These are phyloP conservation scores for Ophiostoma ulmi DNA, from an alignment of 2,329 filamentous ascomycete species.

Conservation along the genomic window DNA sequence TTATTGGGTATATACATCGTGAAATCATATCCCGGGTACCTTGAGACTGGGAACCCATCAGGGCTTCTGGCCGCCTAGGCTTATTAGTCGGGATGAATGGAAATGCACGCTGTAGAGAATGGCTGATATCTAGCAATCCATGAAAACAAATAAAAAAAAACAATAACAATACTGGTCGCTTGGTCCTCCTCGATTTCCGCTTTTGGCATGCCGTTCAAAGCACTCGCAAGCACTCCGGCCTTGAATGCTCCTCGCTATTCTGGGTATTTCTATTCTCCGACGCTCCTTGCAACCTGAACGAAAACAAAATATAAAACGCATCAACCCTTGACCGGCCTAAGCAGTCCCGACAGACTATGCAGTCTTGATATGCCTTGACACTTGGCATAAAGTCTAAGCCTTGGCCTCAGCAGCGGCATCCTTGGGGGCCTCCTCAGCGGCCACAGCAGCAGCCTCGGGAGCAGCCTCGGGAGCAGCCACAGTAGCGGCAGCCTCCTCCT, in stretches of 20 bases:
- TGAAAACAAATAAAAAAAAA: constrained; percentile 16
- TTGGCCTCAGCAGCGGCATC: constrained; percentile 17
- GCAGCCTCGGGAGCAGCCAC: background rate
- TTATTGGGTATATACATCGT: constrained; percentile 15
- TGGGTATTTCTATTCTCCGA: constrained; percentile 19
- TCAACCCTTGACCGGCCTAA: background rate
- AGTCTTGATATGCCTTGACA: too few relatives aligned
- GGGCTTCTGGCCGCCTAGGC: background rate
- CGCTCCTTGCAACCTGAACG: background rate
- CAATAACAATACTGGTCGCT: constrained; percentile 19
- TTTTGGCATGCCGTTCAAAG: background rate
- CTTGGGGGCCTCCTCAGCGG: background rate
- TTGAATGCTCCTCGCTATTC: constrained; percentile 4
- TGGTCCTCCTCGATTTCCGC: background rate
- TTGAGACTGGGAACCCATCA: background rate
- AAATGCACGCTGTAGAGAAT: constrained; percentile 8
- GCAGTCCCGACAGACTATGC: background rate
- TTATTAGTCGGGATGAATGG: constrained; percentile 16
- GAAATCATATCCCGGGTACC: constrained; percentile 14
- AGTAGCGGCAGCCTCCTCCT: background rate
- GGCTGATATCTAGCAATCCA: background rate
- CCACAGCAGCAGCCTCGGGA: background rate
- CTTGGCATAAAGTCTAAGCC: background rate
- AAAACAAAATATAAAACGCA: background rate
- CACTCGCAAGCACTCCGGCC: background rate